Evolutionary conservation across 75 land plant genomes (phyloP).

Genomic region (Adiantum capillusveneris): DNA sequence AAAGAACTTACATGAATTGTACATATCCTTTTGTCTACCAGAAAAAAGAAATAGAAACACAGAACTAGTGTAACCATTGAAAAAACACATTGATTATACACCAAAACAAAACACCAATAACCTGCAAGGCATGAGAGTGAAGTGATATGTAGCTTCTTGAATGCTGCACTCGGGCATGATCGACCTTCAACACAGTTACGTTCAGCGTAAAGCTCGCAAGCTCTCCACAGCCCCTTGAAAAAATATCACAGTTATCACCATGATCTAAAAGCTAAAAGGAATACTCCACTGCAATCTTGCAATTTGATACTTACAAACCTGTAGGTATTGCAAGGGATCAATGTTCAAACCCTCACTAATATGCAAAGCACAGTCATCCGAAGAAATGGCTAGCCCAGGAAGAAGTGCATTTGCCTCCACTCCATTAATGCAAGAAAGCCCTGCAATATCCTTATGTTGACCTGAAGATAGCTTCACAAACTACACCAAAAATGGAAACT

Average conservation of each 20-base stretch:
- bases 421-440: constrained; percentile 25
- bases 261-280: neutral
- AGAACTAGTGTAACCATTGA: too few relatives aligned
- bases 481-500: neutral
- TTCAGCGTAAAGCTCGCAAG: constrained; percentile 57
- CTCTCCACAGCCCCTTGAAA: constrained; percentile 72
- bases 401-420: constrained; percentile 49
- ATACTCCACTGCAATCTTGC: neutral
- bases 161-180: constrained; percentile 29
- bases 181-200: constrained; percentile 18
- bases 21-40: too few relatives aligned
- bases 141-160: constrained; percentile 41
- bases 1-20: too few relatives aligned
- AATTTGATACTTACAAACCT: constrained; percentile 36
- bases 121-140: constrained; percentile 59
- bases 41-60: too few relatives aligned
- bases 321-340: constrained; percentile 64
- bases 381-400: constrained; percentile 49
- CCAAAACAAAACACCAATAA: too few relatives aligned
- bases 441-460: constrained; percentile 5
- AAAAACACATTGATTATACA: too few relatives aligned
- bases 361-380: constrained; percentile 47
- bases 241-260: neutral
- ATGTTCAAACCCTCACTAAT: constrained; percentile 79
- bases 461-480: constrained; percentile 1